Percentiles rank a stretch among this genome's conserved stretches.
These are phyloP conservation scores for Fusarium sp. DNA, from an alignment of 2,329 filamentous ascomycete genomes.

Conservation along the genomic window DNA sequence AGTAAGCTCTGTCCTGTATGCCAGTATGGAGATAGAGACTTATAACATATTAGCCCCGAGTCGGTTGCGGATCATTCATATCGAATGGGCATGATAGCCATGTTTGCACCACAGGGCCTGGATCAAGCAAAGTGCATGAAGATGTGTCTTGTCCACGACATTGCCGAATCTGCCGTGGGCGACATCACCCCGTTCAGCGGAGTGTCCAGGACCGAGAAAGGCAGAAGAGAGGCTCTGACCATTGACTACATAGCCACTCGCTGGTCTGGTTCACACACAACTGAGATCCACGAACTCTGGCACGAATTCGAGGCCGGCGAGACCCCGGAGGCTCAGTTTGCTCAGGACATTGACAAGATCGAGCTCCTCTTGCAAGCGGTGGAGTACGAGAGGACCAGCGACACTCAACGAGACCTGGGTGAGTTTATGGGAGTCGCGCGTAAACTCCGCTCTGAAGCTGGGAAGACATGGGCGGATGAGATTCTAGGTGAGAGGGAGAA, in stretches of 20 bases:
- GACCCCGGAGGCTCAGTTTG: constrained; percentile 87
- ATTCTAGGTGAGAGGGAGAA: constrained; percentile 80
- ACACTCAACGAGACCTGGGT: constrained; percentile 77
- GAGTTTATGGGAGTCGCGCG: constrained; percentile 87
- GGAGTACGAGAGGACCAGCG: constrained; percentile 85
- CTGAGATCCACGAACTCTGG: constrained; percentile 84
- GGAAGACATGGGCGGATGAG: constrained; percentile 81
- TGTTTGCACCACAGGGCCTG: constrained; percentile 82
- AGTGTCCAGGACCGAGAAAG: constrained; percentile 90
- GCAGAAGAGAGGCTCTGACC: constrained; percentile 82
- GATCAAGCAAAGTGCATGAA: constrained; percentile 88
- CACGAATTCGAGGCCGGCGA: constrained; percentile 92
- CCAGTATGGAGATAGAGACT: not conserved
- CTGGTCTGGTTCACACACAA: constrained; percentile 76
- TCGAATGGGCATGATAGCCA: constrained; percentile 95
- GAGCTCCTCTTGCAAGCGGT: constrained; percentile 95
- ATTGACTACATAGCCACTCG: constrained; percentile 88
- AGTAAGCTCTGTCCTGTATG: constrained; percentile 26
- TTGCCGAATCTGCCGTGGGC: constrained; percentile 96
- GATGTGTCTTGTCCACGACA: constrained; percentile 97
- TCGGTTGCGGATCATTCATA: constrained; percentile 99
- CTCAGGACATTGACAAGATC: constrained; percentile 98
- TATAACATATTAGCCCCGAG: constrained; percentile 70
- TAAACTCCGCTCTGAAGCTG: constrained; percentile 80
- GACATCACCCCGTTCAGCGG: constrained; percentile 95